A percentile compares a stretch with the other conserved stretches of the same genome.
These are phyloP conservation scores for Sporothrix schenckii DNA, from an alignment of 2,329 filamentous ascomycete species.

Conservation along the genomic window DNA sequence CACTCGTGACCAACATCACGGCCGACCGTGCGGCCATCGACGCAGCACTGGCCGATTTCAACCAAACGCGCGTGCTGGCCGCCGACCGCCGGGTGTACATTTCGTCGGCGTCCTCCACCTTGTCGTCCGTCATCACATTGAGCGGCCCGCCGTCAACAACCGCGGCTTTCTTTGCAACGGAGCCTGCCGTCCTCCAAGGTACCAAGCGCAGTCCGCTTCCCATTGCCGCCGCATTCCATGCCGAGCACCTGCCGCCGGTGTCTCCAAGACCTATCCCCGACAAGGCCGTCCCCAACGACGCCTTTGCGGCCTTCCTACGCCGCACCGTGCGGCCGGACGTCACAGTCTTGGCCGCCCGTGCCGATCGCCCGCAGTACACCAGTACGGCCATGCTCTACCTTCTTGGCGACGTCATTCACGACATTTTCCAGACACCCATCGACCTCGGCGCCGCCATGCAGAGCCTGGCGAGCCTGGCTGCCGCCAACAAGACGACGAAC, in stretches of 20 bases:
- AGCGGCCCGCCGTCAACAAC: slow-evolving; percentile 2
- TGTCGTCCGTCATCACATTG: neutral
- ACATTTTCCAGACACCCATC: slow-evolving; percentile 17
- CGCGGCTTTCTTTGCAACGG: neutral
- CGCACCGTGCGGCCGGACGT: neutral
- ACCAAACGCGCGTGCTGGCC: neutral
- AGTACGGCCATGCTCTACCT: neutral
- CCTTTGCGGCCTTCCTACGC: neutral
- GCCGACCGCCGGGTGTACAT: slow-evolving; percentile 2
- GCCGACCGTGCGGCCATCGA: neutral
- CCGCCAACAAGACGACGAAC: neutral
- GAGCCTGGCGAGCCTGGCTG: neutral
- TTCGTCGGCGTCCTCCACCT: neutral
- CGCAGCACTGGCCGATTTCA: neutral
- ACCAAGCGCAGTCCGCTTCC: neutral
- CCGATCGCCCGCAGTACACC: neutral
- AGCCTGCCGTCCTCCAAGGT: neutral
- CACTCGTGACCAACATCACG: slow-evolving; percentile 1
- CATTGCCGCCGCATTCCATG: neutral
- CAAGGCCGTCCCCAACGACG: too few species aligned
- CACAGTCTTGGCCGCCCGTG: neutral
- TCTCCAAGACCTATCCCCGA: neutral
- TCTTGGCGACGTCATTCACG: neutral
- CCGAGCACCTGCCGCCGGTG: neutral
- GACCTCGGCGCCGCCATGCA: neutral